A percentile compares a stretch with the other conserved stretches of the same genome.
phyloP scores from a whole-genome alignment of 2,329 filamentous ascomycete genomes.

The Escovopsis sp. region DNA sequence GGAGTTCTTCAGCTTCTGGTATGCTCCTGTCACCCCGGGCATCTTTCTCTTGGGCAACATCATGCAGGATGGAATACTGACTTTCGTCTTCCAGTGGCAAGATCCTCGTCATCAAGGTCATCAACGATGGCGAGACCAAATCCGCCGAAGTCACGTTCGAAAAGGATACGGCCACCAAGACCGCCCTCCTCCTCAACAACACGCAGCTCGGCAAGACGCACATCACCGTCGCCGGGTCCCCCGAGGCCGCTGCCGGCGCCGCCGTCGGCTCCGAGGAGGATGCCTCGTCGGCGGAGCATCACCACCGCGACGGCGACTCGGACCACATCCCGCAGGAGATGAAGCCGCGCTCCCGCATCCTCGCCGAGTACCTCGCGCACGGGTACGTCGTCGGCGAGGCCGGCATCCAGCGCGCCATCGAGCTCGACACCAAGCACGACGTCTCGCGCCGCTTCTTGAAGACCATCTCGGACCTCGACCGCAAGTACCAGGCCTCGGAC shows the following conservation, averaged over 20 bases:
- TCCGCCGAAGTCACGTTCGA: constrained; percentile 90
- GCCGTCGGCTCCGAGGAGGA: constrained; percentile 52
- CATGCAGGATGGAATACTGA: too few relatives aligned
- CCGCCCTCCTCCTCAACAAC: constrained; percentile 90
- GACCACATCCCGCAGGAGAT: constrained; percentile 83
- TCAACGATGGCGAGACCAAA: constrained; percentile 52
- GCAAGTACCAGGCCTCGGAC: constrained; percentile 76
- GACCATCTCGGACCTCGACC: constrained; percentile 63
- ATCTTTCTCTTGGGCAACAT: not conserved
- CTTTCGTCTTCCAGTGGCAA: constrained; percentile 50
- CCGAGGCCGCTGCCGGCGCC: constrained; percentile 44
- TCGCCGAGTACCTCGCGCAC: constrained; percentile 92
- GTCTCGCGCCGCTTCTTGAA: constrained; percentile 66
- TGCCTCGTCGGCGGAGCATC: constrained; percentile 35
- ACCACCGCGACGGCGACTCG: constrained; percentile 20
- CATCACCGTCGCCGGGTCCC: constrained; percentile 56
- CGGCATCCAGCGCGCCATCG: constrained; percentile 69
- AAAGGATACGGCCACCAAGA: constrained; percentile 93
- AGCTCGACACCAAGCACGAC: constrained; percentile 79
- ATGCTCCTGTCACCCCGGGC: constrained; percentile 16
- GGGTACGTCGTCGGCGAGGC: constrained; percentile 69
- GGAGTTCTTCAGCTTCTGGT: constrained; percentile 97
- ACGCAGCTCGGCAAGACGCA: constrained; percentile 81
- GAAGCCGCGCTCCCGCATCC: constrained; percentile 84
- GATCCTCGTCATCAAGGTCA: constrained; percentile 70